Conservation (phyloP, 2,329 filamentous ascomycete species). For the Claviceps fusiformis region DNA sequence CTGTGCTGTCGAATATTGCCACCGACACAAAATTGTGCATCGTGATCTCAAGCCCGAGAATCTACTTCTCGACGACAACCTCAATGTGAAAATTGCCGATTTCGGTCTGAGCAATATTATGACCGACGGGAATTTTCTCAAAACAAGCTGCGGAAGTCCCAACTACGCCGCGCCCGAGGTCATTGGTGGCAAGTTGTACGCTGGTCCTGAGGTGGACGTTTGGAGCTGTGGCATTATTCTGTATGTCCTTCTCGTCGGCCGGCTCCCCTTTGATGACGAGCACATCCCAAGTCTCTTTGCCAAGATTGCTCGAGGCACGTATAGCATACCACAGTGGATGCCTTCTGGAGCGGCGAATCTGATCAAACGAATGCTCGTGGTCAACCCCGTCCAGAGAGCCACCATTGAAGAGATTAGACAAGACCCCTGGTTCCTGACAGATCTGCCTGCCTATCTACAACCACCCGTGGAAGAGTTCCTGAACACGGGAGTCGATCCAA, state of each 20-base stretch:
- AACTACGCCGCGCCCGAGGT: conserved; percentile 98
- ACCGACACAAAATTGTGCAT: conserved; percentile 97
- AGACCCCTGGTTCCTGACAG: conserved; percentile 87
- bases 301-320: conserved; percentile 91
- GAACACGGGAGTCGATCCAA: conserved; percentile 86
- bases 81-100: conserved; percentile 98
- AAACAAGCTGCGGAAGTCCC: conserved; percentile 94
- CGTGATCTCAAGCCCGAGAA: conserved; percentile 97
- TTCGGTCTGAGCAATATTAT: conserved; percentile 99
- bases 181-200: conserved; percentile 94
- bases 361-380: conserved; percentile 87
- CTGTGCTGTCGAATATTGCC: conserved; percentile 96
- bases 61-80: conserved; percentile 79
- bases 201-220: conserved; percentile 93
- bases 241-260: conserved; percentile 67
- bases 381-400: conserved; percentile 86
- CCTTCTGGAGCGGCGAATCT: conserved; percentile 67
- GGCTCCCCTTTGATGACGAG: conserved; percentile 92
- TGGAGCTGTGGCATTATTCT: conserved; percentile 95
- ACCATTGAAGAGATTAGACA: conserved; percentile 87
- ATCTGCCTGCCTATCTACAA: conserved; percentile 74
- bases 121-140: conserved; percentile 98
- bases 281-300: conserved; percentile 96
- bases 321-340: conserved; percentile 84
- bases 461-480: conserved; percentile 83